These are phyloP conservation scores for Ascochyta fabae DNA, from an alignment of 2,329 filamentous ascomycete species.

Conservation along the genomic window DNA sequence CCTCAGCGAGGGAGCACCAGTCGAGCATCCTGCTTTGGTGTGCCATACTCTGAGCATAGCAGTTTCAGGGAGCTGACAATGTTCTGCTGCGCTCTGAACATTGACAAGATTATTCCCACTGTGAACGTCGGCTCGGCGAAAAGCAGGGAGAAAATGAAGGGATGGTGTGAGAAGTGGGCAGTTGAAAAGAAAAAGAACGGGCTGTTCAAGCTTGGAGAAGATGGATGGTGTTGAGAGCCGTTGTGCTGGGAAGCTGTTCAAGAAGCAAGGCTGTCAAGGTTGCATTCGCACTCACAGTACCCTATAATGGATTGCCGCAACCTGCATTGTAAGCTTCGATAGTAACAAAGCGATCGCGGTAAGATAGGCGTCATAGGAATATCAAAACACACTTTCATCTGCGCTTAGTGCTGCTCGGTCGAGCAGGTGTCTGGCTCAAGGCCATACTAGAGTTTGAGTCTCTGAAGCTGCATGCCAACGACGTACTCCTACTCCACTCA, in stretches of 20 bases:
- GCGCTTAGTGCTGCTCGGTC: not conserved
- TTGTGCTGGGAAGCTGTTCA: not conserved
- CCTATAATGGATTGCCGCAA: not conserved
- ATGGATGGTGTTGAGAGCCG: slow-evolving; percentile 24
- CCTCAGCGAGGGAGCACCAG: slow-evolving; percentile 84
- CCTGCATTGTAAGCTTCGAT: not conserved
- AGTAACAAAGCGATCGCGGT: not conserved
- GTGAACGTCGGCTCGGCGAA: slow-evolving; percentile 80
- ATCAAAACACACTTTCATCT: not conserved
- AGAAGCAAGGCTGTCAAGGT: no score
- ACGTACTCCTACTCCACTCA: not conserved
- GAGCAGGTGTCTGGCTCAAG: not conserved
- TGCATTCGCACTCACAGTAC: no score
- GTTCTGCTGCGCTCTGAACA: slow-evolving; percentile 86
- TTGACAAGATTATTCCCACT: slow-evolving; percentile 90
- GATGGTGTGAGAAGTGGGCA: slow-evolving; percentile 70
- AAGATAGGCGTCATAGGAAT: not conserved
- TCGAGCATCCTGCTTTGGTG: slow-evolving; percentile 86
- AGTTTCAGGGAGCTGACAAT: slow-evolving; percentile 93
- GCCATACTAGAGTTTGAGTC: not conserved
- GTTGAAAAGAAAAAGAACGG: slow-evolving; percentile 68
- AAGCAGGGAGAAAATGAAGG: slow-evolving; percentile 69
- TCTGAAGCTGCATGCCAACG: not conserved
- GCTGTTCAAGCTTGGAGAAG: slow-evolving; percentile 53
- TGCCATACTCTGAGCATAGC: slow-evolving; percentile 95